Percentiles rank a stretch among this genome's conserved stretches.
These are phyloP conservation scores for Solioccasus polychromus DNA, from an alignment of 768 basidiomycete genomes.

Conservation along the genomic window DNA sequence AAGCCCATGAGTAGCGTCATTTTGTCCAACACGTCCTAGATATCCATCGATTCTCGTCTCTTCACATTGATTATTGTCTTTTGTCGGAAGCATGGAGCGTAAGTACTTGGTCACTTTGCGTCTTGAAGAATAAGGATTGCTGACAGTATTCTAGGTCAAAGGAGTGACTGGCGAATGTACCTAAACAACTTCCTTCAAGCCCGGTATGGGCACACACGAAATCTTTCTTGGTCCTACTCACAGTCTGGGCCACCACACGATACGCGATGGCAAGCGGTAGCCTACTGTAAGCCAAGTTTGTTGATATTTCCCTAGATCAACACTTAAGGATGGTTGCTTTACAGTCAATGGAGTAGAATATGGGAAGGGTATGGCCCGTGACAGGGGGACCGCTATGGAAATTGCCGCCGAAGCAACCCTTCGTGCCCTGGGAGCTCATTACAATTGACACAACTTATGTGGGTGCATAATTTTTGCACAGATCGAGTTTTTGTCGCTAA, in stretches of 20 bases:
- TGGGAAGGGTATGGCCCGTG: slow-evolving; percentile 24
- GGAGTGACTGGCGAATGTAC: slow-evolving; percentile 27
- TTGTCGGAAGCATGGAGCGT: slow-evolving; percentile 15
- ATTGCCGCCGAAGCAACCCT: slow-evolving; percentile 26
- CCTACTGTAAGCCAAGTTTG: slow-evolving; percentile 20
- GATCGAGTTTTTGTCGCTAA: too few species aligned
- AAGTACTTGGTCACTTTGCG: slow-evolving; percentile 1
- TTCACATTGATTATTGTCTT: background rate
- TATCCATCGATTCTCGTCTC: slow-evolving; percentile 2
- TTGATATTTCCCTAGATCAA: background rate
- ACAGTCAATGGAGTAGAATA: slow-evolving; percentile 28
- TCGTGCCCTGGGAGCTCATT: slow-evolving; percentile 20
- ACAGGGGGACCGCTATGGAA: slow-evolving; percentile 31
- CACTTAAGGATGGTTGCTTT: background rate
- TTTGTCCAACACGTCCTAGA: slow-evolving; percentile 7
- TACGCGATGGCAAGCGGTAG: slow-evolving; percentile 23
- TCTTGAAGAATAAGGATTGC: background rate
- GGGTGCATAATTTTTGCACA: too few species aligned
- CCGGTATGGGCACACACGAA: slow-evolving; percentile 29
- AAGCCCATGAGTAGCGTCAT: slow-evolving; percentile 7
- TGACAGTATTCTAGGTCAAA: slow-evolving; percentile 15
- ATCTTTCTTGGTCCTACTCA: slow-evolving; percentile 20
- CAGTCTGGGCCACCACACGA: slow-evolving; percentile 24
- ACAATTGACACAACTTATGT: slow-evolving; percentile 13
- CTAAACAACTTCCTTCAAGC: slow-evolving; percentile 32